Evolutionary conservation across 2,329 filamentous ascomycete species (phyloP), one percentile per base, ranked within the genome.

Genomic region (Colletotrichum sp.): DNA sequence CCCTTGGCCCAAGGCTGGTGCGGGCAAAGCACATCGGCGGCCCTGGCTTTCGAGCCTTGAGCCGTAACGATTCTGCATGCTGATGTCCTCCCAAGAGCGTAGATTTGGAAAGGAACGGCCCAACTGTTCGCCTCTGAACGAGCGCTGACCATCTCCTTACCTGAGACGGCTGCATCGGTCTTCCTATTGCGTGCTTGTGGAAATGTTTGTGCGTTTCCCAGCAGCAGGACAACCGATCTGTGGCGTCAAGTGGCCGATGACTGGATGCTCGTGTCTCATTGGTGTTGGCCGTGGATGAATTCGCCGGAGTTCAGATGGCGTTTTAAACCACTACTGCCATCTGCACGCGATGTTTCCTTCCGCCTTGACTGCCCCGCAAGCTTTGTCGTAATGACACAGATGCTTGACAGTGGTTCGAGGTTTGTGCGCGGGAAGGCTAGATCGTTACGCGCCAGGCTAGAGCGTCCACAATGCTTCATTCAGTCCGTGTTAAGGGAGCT

Each of bases 241-340:
- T 21, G 21, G 29, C 12, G 59, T 33, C n/a, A 33, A 29, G 16
- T 12, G 27, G 21, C 59, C 66, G 34, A 69, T 57, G 33, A 47
- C 47, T 24, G 11, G 18, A 34, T n/a, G 36, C 27, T 24, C 36
- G 31, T 8, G 33, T 21, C 15, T 29, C 16, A 43, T 33, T 70
- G 36, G 66, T 29, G 24, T 21, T n/a, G 27, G 33, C 16, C 24
- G 18, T 34, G n/a, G 64, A 31, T 21, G 63, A 21, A 55, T 58
- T 62, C 63, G 27, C 29, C 43, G 21, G 34, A 57, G 43, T 73
- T 73, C 72, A 65, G 72, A 73, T 72, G 72, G 34, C 72, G 68
- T 66, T 71, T 67, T 55, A 62, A 58, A 38, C 21, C 34, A 21
- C 34, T 54, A 67, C 24, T n/a, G 43, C 55, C 27, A 58, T 58